These are phyloP conservation scores for Ophiognomonia clavigignenti-juglandacearum DNA, from an alignment of 2,329 filamentous ascomycete species.

Conservation along the genomic window DNA sequence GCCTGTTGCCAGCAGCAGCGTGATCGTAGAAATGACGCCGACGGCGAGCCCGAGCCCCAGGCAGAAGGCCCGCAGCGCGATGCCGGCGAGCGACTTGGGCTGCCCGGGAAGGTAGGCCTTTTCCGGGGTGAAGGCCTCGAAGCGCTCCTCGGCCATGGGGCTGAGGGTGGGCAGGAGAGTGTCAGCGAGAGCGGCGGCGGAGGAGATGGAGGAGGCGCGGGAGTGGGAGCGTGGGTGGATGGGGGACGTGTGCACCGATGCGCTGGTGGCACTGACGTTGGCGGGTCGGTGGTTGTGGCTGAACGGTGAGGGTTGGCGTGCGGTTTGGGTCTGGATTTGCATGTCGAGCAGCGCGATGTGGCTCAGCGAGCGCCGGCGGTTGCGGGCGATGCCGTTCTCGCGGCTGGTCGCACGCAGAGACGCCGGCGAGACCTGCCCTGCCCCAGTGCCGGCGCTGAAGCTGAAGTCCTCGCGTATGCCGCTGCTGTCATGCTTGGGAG, in stretches of 20 bases:
- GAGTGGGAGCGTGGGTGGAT: conserved; percentile 3
- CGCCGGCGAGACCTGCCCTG: not conserved
- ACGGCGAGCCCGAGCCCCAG: conserved; percentile 42
- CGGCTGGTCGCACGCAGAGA: conserved; percentile 4
- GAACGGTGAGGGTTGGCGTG: not conserved
- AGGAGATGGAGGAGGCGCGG: conserved; percentile 5
- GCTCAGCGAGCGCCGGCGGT: conserved; percentile 12
- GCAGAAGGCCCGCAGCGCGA: conserved; percentile 52
- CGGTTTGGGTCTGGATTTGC: conserved; percentile 6
- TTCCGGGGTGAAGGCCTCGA: conserved; percentile 24
- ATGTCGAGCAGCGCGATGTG: conserved; percentile 14
- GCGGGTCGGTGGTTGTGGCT: no score
- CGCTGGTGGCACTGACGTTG: not conserved
- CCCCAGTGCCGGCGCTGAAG: not conserved
- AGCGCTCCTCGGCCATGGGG: conserved; percentile 23
- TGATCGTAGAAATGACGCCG: conserved; percentile 27
- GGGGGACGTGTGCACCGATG: not conserved
- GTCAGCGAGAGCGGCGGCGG: conserved; percentile 17
- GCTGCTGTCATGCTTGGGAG: not conserved
- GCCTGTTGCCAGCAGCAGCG: conserved; percentile 30
- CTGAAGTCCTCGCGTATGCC: not conserved
- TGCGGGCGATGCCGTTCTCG: conserved; percentile 9
- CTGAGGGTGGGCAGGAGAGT: conserved; percentile 21
- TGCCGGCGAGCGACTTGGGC: conserved; percentile 54
- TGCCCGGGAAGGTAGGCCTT: conserved; percentile 37